phyloP scores from a whole-genome alignment of 108 stramenopile genomes.

The Cyclotella distinguenda region DNA sequence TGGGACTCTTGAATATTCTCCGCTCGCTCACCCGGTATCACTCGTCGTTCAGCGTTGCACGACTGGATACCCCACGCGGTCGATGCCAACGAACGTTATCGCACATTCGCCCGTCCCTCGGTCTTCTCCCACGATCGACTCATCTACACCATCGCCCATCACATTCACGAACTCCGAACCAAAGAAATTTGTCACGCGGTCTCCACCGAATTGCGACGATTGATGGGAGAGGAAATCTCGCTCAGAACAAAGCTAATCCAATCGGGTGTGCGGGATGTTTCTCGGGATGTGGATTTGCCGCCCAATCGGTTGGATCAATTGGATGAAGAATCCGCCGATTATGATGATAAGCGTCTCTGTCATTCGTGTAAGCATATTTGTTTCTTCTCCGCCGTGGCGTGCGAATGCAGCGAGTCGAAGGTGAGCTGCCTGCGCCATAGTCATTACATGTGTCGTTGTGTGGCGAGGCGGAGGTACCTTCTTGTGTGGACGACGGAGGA shows the following conservation, averaged over 20 bases:
- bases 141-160: slow-evolving; percentile 87
- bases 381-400: slow-evolving; percentile 93
- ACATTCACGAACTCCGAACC: slow-evolving; percentile 64
- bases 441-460: slow-evolving; percentile 87
- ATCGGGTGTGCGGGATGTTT: slow-evolving; percentile 81
- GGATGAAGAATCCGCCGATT: slow-evolving; percentile 84
- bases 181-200: slow-evolving; percentile 61
- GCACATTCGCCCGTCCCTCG: slow-evolving; percentile 82
- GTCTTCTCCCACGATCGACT: slow-evolving; percentile 93
- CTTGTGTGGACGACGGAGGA: slow-evolving; percentile 73
- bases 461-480: slow-evolving; percentile 67
- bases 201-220: slow-evolving; percentile 62
- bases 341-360: slow-evolving; percentile 91
- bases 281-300: slow-evolving; percentile 62
- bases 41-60: slow-evolving; percentile 54
- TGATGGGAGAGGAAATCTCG: slow-evolving; percentile 72
- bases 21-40: too few relatives aligned
- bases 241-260: slow-evolving; percentile 59
- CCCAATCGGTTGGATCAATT: slow-evolving; percentile 74
- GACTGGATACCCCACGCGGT: slow-evolving; percentile 94
- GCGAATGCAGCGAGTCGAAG: slow-evolving; percentile 85
- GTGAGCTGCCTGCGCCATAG: slow-evolving; percentile 88
- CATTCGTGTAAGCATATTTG: slow-evolving; percentile 90
- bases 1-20: not conserved
- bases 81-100: slow-evolving; percentile 90